Percentiles rank a stretch among this genome's conserved stretches.
These are phyloP conservation scores for Agapanthus africanus DNA, from an alignment of 106 monocot genomes.

Conservation along the genomic window DNA sequence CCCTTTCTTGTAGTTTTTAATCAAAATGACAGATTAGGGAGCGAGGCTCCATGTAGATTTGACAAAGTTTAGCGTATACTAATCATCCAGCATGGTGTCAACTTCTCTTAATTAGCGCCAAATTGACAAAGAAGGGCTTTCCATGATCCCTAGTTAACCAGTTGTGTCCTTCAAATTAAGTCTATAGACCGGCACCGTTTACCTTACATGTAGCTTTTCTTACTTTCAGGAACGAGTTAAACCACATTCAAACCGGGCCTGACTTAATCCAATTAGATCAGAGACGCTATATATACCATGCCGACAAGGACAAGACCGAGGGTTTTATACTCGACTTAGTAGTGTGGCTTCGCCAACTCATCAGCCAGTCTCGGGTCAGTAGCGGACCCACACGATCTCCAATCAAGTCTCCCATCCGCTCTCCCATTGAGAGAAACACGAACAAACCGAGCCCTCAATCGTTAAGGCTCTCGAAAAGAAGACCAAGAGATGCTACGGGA, in stretches of 20 bases:
- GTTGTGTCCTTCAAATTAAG: no score
- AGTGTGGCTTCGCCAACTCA: constrained; percentile 77
- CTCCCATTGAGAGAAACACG: background rate
- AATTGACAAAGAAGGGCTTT: no score
- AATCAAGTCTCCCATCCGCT: constrained; percentile 19
- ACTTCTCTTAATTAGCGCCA: no score
- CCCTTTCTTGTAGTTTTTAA: no score
- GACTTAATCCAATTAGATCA: constrained; percentile 54
- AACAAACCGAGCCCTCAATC: constrained; percentile 2
- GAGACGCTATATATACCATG: constrained; percentile 72
- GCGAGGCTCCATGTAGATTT: no score
- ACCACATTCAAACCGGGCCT: constrained; percentile 18
- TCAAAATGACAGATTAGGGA: no score
- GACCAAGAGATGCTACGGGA: constrained; percentile 47
- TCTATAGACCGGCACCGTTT: no score
- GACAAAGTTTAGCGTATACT: no score
- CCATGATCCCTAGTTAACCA: no score
- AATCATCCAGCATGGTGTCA: no score
- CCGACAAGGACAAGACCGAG: constrained; percentile 79
- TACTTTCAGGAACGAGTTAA: constrained; percentile 49
- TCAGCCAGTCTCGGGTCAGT: constrained; percentile 36
- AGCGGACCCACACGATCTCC: constrained; percentile 37
- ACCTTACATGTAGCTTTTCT: no score
- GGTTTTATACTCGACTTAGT: constrained; percentile 66
- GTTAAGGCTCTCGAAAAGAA: constrained; percentile 32